Evolutionary conservation across 441 rosid species (phyloP).

Genomic region (Adansonia grandidieri): DNA sequence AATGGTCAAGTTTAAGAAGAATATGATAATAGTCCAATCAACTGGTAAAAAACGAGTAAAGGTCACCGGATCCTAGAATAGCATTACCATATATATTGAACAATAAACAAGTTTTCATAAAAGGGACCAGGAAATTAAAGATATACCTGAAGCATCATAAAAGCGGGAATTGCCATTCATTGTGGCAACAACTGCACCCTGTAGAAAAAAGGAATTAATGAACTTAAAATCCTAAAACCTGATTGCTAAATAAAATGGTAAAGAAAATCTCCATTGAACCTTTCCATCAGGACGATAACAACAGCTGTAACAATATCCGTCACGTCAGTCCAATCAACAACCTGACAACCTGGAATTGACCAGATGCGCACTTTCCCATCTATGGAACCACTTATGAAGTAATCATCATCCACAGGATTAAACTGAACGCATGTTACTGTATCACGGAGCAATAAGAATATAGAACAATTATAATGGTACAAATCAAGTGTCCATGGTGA

Average conservation of each 20-base stretch:
- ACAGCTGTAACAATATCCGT: constrained; percentile 52
- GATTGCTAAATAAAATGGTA: background rate
- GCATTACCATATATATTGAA: constrained; percentile 1
- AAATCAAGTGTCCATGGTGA: constrained; percentile 14
- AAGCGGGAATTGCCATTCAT: constrained; percentile 47
- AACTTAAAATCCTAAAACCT: background rate
- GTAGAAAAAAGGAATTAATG: constrained; percentile 14
- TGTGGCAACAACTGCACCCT: constrained; percentile 49
- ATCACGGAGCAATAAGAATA: constrained; percentile 18
- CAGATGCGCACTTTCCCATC: constrained; percentile 55
- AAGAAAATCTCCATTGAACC: constrained; percentile 29
- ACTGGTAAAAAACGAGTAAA: background rate
- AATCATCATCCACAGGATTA: constrained; percentile 49
- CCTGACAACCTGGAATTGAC: constrained; percentile 43
- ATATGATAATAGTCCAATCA: background rate
- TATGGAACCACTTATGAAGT: constrained; percentile 52
- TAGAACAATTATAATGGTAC: background rate
- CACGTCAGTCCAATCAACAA: constrained; percentile 53
- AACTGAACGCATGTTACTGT: constrained; percentile 53
- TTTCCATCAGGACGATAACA: constrained; percentile 51
- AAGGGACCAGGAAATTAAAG: background rate
- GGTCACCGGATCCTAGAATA: background rate
- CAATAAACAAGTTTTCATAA: background rate
- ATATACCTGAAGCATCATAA: constrained; percentile 46
- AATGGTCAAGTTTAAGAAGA: background rate